phyloP scores from a whole-genome alignment of 805 yeast species.

The Wickerhamiella occidentalis region DNA sequence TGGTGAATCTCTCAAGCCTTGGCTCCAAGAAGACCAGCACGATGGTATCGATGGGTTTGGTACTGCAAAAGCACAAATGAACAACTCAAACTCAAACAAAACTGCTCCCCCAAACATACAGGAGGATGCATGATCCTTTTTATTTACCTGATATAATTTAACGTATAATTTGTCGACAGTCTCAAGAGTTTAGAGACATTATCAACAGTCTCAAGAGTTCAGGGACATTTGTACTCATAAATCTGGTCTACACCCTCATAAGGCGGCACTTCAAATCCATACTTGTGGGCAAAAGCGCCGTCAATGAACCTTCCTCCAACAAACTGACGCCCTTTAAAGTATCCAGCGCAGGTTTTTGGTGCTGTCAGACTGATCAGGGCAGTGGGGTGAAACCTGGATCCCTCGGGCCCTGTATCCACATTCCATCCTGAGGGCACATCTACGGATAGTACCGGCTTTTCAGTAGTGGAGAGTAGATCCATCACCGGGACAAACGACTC shows the following conservation, averaged over 20 bases:
- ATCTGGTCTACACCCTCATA: slow-evolving; percentile 50
- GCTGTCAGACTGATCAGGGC: slow-evolving; percentile 78
- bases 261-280: slow-evolving; percentile 53
- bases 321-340: slow-evolving; percentile 50
- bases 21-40: slow-evolving; percentile 30
- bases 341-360: slow-evolving; percentile 74
- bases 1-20: slow-evolving; percentile 35
- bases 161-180: too few species aligned
- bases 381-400: slow-evolving; percentile 42
- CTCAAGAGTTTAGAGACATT: too few species aligned
- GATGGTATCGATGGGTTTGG: slow-evolving; percentile 29
- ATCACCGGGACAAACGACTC: slow-evolving; percentile 53
- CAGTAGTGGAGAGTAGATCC: slow-evolving; percentile 30
- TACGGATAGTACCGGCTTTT: slow-evolving; percentile 58
- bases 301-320: slow-evolving; percentile 86
- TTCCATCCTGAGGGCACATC: slow-evolving; percentile 98
- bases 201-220: too few species aligned
- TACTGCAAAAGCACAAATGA: slow-evolving; percentile 19
- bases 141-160: too few species aligned
- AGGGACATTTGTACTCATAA: slow-evolving; percentile 25
- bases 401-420: slow-evolving; percentile 71
- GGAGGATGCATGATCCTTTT: background rate
- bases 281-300: slow-evolving; percentile 51
- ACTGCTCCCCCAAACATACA: background rate
- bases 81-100: background rate